Evolutionary conservation across 1,139 yeast species (phyloP).

Genomic region (Kurtzmaniella quercitrusa): DNA sequence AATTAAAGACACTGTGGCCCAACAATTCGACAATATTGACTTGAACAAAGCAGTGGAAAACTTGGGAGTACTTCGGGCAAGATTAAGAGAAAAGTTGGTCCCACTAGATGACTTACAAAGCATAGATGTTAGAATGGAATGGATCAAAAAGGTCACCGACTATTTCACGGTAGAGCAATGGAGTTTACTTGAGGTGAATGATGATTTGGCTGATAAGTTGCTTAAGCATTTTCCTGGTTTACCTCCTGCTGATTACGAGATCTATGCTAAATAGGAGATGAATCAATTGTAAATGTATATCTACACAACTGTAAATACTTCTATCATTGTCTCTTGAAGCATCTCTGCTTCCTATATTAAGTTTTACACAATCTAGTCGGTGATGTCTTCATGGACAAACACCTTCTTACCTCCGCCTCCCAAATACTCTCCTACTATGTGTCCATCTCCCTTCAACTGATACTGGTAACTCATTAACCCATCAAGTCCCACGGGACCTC

Average conservation of each 20-base stretch:
- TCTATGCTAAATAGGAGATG: neutral
- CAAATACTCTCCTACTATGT: constrained; percentile 81
- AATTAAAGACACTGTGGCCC: constrained; percentile 56
- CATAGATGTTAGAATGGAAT: constrained; percentile 63
- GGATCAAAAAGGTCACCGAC: constrained; percentile 70
- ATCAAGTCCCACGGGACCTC: constrained; percentile 98
- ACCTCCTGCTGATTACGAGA: constrained; percentile 36
- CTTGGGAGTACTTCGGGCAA: constrained; percentile 53
- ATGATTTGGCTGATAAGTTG: constrained; percentile 23
- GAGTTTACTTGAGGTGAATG: constrained; percentile 37
- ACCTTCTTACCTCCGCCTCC: constrained; percentile 88
- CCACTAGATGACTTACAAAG: constrained; percentile 46
- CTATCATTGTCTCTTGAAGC: no score
- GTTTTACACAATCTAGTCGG: no score
- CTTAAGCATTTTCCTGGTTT: constrained; percentile 33
- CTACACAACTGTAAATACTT: no score
- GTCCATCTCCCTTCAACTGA: constrained; percentile 87
- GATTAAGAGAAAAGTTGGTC: constrained; percentile 42
- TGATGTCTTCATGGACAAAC: constrained; percentile 70
- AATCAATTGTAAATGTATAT: neutral
- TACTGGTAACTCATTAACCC: constrained; percentile 96
- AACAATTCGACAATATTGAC: constrained; percentile 37
- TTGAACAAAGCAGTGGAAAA: constrained; percentile 60
- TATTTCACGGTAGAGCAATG: constrained; percentile 54
- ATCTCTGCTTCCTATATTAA: no score